Conservation (phyloP, 1,284 basidiomycete genomes). For the Coriolopsis trogii region DNA sequence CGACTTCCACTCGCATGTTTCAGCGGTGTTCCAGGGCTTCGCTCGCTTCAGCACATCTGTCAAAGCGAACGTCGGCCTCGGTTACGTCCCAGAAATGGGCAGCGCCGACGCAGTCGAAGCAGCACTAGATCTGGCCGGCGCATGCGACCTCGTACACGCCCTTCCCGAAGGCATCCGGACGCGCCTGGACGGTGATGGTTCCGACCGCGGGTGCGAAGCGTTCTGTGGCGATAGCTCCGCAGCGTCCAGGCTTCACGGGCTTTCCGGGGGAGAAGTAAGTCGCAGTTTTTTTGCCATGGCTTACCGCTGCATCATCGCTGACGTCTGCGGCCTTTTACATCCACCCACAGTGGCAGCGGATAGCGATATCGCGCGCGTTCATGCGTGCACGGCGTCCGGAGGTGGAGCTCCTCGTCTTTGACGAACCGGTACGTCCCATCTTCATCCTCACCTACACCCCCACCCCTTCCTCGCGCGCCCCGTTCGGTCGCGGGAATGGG, state of each 20-base stretch:
- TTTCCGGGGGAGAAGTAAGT: slow-evolving; percentile 78
- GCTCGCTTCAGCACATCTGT: slow-evolving; percentile 75
- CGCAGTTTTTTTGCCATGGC: not conserved
- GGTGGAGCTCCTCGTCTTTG: slow-evolving; percentile 78
- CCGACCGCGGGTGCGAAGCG: slow-evolving; percentile 50
- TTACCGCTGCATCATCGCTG: not conserved
- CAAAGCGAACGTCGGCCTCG: slow-evolving; percentile 79
- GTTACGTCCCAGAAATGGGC: slow-evolving; percentile 61
- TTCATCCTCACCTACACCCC: not conserved
- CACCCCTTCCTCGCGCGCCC: not conserved
- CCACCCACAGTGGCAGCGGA: slow-evolving; percentile 73
- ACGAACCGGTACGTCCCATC: slow-evolving; percentile 65
- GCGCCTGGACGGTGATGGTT: slow-evolving; percentile 61
- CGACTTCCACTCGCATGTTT: slow-evolving; percentile 72
- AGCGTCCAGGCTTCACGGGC: slow-evolving; percentile 53
- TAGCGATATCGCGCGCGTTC: slow-evolving; percentile 82
- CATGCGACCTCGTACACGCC: slow-evolving; percentile 58
- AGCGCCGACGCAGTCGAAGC: slow-evolving; percentile 54
- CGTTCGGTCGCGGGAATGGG: too few species aligned
- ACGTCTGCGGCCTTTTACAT: not conserved
- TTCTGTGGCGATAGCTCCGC: slow-evolving; percentile 26
- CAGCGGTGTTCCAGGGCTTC: slow-evolving; percentile 84
- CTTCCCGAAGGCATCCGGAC: slow-evolving; percentile 72
- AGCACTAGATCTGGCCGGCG: slow-evolving; percentile 70
- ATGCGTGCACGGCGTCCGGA: slow-evolving; percentile 77